Evolutionary conservation across 345 rosid genomes (phyloP).

Genomic region (Populus simonii): DNA sequence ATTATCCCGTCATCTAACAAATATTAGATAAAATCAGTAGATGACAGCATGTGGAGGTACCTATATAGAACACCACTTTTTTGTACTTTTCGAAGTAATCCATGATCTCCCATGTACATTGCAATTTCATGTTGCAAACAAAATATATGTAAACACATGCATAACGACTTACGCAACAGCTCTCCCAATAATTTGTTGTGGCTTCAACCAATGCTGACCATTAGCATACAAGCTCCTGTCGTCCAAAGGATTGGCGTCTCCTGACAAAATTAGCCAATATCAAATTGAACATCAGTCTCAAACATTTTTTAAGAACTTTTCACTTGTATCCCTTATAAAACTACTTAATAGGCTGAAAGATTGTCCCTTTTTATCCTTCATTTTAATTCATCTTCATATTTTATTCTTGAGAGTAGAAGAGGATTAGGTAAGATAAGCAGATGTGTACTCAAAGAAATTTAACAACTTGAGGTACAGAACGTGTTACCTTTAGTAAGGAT

Average conservation of each 20-base stretch:
- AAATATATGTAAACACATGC: not conserved
- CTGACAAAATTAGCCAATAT: constrained; percentile 16
- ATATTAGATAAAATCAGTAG: not conserved
- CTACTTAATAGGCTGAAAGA: not conserved
- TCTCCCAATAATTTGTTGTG: constrained; percentile 83
- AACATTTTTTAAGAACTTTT: not conserved
- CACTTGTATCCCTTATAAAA: not conserved
- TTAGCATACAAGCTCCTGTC: constrained; percentile 83
- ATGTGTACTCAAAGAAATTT: not conserved
- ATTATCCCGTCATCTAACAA: not conserved
- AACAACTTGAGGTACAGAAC: constrained; percentile 1
- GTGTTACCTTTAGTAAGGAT: constrained; percentile 48
- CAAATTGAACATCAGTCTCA: not conserved
- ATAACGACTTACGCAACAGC: constrained; percentile 68
- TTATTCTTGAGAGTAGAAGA: not conserved
- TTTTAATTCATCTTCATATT: not conserved
- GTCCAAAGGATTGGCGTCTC: constrained; percentile 74
- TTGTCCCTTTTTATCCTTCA: not conserved
- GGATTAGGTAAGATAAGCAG: not conserved
- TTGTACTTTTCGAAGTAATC: not conserved
- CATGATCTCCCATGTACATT: not conserved
- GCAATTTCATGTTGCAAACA: not conserved
- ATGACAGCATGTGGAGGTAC: not conserved
- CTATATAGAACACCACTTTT: not conserved
- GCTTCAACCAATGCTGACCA: constrained; percentile 85